A percentile compares a stretch with the other conserved stretches of the same genome.
phyloP scores from a whole-genome alignment of 176 grass and related monocot genomes.

The Paspalum vaginatum region DNA sequence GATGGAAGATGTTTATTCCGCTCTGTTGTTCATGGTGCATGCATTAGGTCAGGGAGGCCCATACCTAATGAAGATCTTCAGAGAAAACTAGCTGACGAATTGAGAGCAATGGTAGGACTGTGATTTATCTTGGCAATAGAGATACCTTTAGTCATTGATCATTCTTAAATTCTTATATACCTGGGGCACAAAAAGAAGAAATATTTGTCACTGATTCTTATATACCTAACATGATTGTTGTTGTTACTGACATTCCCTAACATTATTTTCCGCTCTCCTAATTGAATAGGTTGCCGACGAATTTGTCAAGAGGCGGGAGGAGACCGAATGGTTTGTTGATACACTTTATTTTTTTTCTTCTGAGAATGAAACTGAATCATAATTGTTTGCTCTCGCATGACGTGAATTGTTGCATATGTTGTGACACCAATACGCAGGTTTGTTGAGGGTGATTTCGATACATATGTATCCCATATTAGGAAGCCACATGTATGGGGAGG shows the following conservation, averaged over 20 bases:
- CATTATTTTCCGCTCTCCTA: conserved; percentile 3
- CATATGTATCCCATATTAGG: conserved; percentile 80
- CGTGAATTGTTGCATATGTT: background rate
- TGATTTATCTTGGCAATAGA: background rate
- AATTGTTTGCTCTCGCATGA: background rate
- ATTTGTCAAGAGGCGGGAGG: conserved; percentile 74
- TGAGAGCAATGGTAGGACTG: conserved; percentile 67
- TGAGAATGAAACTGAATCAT: background rate
- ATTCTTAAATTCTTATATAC: background rate
- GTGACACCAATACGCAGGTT: conserved; percentile 52
- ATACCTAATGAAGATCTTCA: conserved; percentile 71
- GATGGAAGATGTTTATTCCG: conserved; percentile 89
- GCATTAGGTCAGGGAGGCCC: conserved; percentile 52
- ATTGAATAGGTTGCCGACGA: conserved; percentile 75
- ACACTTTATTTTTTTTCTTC: conserved; percentile 15
- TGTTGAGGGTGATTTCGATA: conserved; percentile 86
- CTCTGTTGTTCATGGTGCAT: conserved; percentile 80
- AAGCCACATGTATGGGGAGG: conserved; percentile 83
- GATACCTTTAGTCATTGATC: background rate
- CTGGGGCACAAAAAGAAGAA: background rate
- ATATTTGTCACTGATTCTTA: too few species aligned
- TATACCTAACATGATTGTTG: background rate
- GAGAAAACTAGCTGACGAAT: conserved; percentile 82
- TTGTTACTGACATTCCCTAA: conserved; percentile 12
- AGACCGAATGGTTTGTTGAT: conserved; percentile 80